Evolutionary conservation across 78 protist species (phyloP), one percentile per base, ranked within the genome.

Genomic region (Diacronema lutheri): DNA sequence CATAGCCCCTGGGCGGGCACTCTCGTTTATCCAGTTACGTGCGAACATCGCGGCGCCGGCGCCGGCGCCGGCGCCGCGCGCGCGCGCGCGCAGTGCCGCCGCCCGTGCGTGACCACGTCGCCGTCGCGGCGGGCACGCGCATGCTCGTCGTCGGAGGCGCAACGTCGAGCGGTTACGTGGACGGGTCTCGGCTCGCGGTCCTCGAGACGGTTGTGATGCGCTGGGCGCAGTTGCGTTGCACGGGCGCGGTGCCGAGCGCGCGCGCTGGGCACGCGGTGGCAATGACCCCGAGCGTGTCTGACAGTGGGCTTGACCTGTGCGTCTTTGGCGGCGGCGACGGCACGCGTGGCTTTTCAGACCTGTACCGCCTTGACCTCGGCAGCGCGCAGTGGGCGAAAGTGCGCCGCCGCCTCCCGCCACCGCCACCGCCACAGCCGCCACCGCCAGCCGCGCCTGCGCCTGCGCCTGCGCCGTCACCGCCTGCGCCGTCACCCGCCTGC

Each of bases 241-340:
- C 23, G 20, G 79, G 79, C 58, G 31, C 9, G 25, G 57, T 71
- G 58, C 79, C 79, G 38, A 23, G 38, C 58, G 26, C 50, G 37
- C 79, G 79, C 57, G 50, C 79, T 5, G 79, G 79, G 29, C 79
- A 71, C 57, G 33, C 12, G 25, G 56, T 38, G 29, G 33, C 37
- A 7, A 3, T 44, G 26, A 9, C 76, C 26, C 0, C 37, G 50
- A 2, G 11, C 13, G 5, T 13, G 26, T 0, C 6, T 14, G 57
- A 5, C 21, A 35, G 35, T 4, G 33, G 37, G 1, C 29, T 10
- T 35, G 11, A 9, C 37, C n/a, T 71, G 31, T 71, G 4, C 57
- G 1, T 71, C 41, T 71, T 71, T 13, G 79, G 79, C 16, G 79
- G 79, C n/a, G 79, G 79, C n/a, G 25, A 37, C 58, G 41, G 55